Percentiles rank a stretch among this genome's conserved stretches.
phyloP scores from a whole-genome alignment of 148 eudicot species.

The Rhododendron williamsianum region DNA sequence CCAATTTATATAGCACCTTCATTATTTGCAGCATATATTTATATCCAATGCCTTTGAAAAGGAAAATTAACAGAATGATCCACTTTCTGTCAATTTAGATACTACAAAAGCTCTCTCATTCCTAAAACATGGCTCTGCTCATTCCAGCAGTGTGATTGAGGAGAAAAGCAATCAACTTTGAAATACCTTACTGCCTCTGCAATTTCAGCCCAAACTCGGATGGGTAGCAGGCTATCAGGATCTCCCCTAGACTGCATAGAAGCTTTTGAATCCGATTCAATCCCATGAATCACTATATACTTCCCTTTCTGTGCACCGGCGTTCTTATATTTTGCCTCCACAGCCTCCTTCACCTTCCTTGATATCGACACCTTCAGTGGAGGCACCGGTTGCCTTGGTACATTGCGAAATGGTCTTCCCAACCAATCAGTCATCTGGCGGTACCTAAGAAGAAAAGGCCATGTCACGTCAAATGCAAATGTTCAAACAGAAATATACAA shows the following conservation, averaged over 20 bases:
- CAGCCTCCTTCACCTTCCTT: slow-evolving; percentile 63
- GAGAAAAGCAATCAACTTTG: background rate
- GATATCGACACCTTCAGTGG: slow-evolving; percentile 77
- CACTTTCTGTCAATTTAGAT: background rate
- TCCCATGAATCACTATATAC: slow-evolving; percentile 84
- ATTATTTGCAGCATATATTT: background rate
- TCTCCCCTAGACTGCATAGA: slow-evolving; percentile 91
- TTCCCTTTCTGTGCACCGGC: slow-evolving; percentile 78
- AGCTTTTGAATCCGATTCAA: slow-evolving; percentile 78
- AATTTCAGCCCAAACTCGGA: slow-evolving; percentile 67
- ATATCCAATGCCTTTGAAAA: background rate
- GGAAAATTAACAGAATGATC: background rate
- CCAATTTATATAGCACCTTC: background rate
- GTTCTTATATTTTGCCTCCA: slow-evolving; percentile 61
- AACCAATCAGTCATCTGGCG: slow-evolving; percentile 82
- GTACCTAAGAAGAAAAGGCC: slow-evolving; percentile 41
- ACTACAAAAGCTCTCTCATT: background rate
- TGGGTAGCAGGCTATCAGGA: slow-evolving; percentile 79
- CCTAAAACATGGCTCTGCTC: background rate
- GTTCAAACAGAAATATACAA: background rate
- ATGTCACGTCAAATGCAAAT: background rate
- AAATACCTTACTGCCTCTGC: slow-evolving; percentile 51
- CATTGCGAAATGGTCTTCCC: slow-evolving; percentile 58
- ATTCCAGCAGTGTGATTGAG: background rate
- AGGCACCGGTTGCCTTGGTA: slow-evolving; percentile 49